These are phyloP conservation scores for Candida chilensis DNA, from an alignment of 805 yeast species.

Conservation along the genomic window DNA sequence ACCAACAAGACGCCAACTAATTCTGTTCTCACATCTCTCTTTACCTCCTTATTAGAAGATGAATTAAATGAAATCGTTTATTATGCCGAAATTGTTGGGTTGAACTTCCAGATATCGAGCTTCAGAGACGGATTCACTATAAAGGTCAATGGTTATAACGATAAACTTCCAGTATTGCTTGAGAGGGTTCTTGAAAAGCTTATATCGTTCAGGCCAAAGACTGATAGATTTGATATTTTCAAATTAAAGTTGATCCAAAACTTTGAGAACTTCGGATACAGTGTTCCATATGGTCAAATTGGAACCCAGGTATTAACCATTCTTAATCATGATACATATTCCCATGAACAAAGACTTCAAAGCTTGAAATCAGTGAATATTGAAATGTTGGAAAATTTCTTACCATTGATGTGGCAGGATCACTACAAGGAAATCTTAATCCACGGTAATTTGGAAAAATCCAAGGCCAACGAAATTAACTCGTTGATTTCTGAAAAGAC, in stretches of 20 bases:
- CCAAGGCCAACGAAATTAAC: conserved; percentile 37
- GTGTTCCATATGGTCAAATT: conserved; percentile 74
- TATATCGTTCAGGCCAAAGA: conserved; percentile 35
- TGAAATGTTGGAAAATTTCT: conserved; percentile 41
- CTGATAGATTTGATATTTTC: conserved; percentile 55
- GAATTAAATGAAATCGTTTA: conserved; percentile 68
- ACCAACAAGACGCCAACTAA: conserved; percentile 50
- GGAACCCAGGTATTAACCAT: conserved; percentile 53
- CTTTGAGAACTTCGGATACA: conserved; percentile 58
- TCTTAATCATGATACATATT: conserved; percentile 67
- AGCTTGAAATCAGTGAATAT: conserved; percentile 35
- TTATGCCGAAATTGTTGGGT: conserved; percentile 78
- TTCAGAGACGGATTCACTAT: conserved; percentile 67
- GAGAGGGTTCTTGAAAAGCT: conserved; percentile 51
- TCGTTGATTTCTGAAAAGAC: conserved; percentile 9
- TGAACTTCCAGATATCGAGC: conserved; percentile 45
- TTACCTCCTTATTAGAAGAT: conserved; percentile 68
- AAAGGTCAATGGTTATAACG: conserved; percentile 72
- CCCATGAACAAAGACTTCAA: conserved; percentile 48
- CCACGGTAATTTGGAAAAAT: conserved; percentile 60
- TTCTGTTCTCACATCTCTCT: conserved; percentile 49
- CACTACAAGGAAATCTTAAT: conserved; percentile 64
- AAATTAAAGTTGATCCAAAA: conserved; percentile 57
- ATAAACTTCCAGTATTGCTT: conserved; percentile 61
- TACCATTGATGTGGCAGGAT: conserved; percentile 45